Conservation (phyloP, 176 grass and related monocot genomes). For the Pontederia crassipes region DNA sequence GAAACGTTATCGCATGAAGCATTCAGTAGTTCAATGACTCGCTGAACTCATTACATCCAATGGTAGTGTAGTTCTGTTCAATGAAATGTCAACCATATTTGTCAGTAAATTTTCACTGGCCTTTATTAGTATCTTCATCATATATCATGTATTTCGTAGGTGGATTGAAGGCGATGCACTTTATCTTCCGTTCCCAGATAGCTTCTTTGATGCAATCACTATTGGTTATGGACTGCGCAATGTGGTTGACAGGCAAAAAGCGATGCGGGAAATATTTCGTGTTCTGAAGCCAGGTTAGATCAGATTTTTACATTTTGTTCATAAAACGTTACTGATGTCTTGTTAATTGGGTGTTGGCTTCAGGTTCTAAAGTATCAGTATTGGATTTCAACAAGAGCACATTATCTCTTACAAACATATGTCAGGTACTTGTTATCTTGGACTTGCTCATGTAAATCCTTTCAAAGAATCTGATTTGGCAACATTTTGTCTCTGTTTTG, state of each 20-base stretch:
- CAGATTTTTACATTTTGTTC: neutral
- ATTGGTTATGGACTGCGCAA: slow-evolving; percentile 79
- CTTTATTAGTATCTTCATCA: neutral
- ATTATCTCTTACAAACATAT: slow-evolving; percentile 43
- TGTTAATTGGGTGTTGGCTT: slow-evolving; percentile 7
- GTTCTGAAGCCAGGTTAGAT: slow-evolving; percentile 73
- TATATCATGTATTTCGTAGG: slow-evolving; percentile 21
- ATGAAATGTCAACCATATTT: too few relatives aligned
- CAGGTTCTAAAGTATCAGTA: slow-evolving; percentile 78
- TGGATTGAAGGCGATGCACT: slow-evolving; percentile 95
- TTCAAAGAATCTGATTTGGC: neutral
- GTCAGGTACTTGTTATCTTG: slow-evolving; percentile 38
- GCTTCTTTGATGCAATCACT: slow-evolving; percentile 67
- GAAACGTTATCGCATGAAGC: neutral
- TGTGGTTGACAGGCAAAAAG: slow-evolving; percentile 60
- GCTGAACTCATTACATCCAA: too few relatives aligned
- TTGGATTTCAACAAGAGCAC: slow-evolving; percentile 97
- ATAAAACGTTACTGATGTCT: neutral
- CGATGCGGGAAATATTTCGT: slow-evolving; percentile 53
- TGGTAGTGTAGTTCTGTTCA: too few relatives aligned
- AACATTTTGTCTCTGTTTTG: neutral
- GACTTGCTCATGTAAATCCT: neutral
- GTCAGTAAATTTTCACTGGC: too few relatives aligned
- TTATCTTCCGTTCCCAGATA: slow-evolving; percentile 48
- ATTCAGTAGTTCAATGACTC: too few relatives aligned